Evolutionary conservation across 805 yeast species (phyloP).

Genomic region (Teunomyces funiuensis): DNA sequence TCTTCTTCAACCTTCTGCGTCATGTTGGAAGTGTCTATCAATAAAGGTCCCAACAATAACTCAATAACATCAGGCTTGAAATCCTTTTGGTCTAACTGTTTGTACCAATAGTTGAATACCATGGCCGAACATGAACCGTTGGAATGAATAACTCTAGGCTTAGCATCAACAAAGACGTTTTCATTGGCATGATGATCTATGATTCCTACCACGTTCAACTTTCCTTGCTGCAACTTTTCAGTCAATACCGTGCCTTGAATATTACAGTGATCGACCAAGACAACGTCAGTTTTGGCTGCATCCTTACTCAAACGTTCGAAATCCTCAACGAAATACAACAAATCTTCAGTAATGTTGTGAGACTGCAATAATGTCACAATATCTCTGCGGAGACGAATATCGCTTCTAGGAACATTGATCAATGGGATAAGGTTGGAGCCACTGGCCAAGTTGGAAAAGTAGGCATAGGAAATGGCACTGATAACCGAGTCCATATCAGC

Average conservation of each 20-base stretch:
- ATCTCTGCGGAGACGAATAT: constrained; percentile 70
- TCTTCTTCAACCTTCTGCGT: constrained; percentile 57
- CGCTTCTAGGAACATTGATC: constrained; percentile 67
- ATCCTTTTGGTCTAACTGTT: constrained; percentile 16
- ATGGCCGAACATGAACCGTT: constrained; percentile 82
- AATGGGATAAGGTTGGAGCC: constrained; percentile 58
- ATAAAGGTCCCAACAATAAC: constrained; percentile 63
- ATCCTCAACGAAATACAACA: constrained; percentile 70
- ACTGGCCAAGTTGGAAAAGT: constrained; percentile 41
- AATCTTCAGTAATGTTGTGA: constrained; percentile 46
- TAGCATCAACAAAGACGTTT: constrained; percentile 42
- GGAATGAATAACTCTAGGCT: constrained; percentile 60
- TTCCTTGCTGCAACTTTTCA: constrained; percentile 22
- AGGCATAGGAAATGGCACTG: constrained; percentile 72
- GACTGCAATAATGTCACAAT: constrained; percentile 52
- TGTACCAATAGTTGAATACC: constrained; percentile 63
- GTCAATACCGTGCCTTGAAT: constrained; percentile 50
- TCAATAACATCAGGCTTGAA: constrained; percentile 35
- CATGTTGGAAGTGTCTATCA: constrained; percentile 76
- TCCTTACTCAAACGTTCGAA: constrained; percentile 26
- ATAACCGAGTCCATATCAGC: constrained; percentile 88
- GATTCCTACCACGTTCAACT: constrained; percentile 50
- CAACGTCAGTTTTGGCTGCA: constrained; percentile 32
- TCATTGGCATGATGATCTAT: constrained; percentile 91
- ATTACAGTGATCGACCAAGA: constrained; percentile 82